A percentile compares a stretch with the other conserved stretches of the same genome.
Conservation (phyloP, 306 rosid species). For the Oemleria cerasiformis region DNA sequence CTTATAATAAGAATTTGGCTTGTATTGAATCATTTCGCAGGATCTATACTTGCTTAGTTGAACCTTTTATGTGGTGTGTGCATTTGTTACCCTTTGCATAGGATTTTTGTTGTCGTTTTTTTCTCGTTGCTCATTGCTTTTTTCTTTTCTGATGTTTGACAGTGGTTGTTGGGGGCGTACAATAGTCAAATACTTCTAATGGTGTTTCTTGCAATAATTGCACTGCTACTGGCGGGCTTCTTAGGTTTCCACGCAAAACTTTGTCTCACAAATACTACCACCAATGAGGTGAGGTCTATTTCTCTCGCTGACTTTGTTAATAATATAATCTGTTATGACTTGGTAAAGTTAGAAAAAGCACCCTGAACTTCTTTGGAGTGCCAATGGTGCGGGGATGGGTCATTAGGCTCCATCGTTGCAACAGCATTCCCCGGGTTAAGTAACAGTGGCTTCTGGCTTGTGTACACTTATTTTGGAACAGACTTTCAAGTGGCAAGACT, state of each 20-base stretch:
- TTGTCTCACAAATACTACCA: conserved; percentile 82
- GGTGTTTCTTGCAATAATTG: conserved; percentile 74
- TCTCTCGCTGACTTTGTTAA: conserved; percentile 19
- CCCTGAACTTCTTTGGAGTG: no score
- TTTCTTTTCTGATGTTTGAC: conserved; percentile 28
- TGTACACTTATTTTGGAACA: conserved; percentile 33
- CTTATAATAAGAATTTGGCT: neutral
- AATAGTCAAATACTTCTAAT: conserved; percentile 79
- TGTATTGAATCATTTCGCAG: neutral
- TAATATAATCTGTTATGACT: conserved; percentile 9
- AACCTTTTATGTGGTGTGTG: neutral
- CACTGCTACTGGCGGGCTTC: conserved; percentile 73
- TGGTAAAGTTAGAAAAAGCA: neutral
- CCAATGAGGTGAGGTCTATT: conserved; percentile 97
- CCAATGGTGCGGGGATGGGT: neutral
- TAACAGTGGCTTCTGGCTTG: neutral
- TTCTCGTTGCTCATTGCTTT: conserved; percentile 12
- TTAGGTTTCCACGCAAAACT: conserved; percentile 88
- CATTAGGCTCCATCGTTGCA: neutral
- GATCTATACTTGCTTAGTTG: neutral
- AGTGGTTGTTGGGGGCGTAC: conserved; percentile 90
- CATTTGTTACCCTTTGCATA: neutral
- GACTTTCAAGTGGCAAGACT: conserved; percentile 95
- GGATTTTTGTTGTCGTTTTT: conserved; percentile 1
- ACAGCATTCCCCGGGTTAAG: neutral